Conservation (phyloP, 1,284 basidiomycete genomes). For the Rhodotorula mucilaginosa region DNA sequence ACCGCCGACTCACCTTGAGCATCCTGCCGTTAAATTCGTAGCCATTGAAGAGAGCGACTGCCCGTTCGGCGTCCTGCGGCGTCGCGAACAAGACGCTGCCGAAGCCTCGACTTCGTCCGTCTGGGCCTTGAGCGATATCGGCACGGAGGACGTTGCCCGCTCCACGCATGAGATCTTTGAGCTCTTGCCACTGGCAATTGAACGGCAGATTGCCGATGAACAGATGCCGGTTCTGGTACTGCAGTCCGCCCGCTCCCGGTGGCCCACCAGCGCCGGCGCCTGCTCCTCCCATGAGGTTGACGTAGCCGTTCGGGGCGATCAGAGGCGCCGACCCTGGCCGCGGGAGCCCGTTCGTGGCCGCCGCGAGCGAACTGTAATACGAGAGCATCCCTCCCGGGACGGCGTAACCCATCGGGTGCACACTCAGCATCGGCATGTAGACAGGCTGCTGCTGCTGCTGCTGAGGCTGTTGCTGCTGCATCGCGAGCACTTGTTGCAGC, state of each 20-base stretch:
- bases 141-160: constrained; percentile 92
- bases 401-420: constrained; percentile 26
- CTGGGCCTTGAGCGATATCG: constrained; percentile 80
- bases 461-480: background rate
- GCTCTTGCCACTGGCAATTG: constrained; percentile 92
- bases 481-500: constrained; percentile 11
- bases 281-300: background rate
- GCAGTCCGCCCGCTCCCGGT: background rate
- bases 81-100: constrained; percentile 82
- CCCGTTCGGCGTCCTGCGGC: constrained; percentile 79
- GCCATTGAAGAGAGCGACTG: constrained; percentile 55
- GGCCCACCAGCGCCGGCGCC: background rate
- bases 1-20: constrained; percentile 58
- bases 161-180: constrained; percentile 93
- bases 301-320: background rate
- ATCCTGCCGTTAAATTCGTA: constrained; percentile 75
- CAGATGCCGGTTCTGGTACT: constrained; percentile 50
- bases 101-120: constrained; percentile 80
- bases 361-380: constrained; percentile 14
- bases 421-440: constrained; percentile 10
- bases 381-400: constrained; percentile 12
- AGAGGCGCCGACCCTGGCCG: constrained; percentile 6
- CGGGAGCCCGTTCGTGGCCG: background rate
- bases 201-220: constrained; percentile 90
- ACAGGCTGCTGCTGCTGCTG: background rate